Percentiles rank a stretch among this genome's conserved stretches.
These are phyloP conservation scores for Mycothermus thermophilus DNA, from an alignment of 495 filamentous ascomycete species.

Conservation along the genomic window DNA sequence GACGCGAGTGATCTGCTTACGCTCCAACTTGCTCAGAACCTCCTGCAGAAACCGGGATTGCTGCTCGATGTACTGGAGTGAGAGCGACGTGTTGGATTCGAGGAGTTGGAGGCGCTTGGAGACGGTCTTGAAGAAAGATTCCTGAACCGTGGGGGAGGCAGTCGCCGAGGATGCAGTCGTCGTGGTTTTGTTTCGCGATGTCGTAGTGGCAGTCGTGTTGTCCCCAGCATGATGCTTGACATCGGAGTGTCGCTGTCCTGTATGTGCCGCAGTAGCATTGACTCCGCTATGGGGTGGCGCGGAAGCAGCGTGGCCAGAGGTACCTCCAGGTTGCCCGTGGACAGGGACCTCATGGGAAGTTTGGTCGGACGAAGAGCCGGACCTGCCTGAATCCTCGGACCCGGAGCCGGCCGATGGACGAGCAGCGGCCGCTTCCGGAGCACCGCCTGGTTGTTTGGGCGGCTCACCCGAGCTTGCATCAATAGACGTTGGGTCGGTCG, in stretches of 20 bases:
- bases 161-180: slow-evolving; percentile 37
- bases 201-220: slow-evolving; percentile 8
- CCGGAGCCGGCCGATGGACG: slow-evolving; percentile 3
- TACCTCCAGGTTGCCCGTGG: not conserved
- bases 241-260: slow-evolving; percentile 3
- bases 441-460: not conserved
- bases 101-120: slow-evolving; percentile 82
- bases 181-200: slow-evolving; percentile 30
- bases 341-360: slow-evolving; percentile 1
- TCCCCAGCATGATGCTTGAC: too few relatives aligned
- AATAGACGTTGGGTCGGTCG: slow-evolving; percentile 14
- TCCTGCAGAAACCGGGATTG: slow-evolving; percentile 86
- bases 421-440: slow-evolving; percentile 2
- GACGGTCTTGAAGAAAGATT: slow-evolving; percentile 94
- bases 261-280: slow-evolving; percentile 3
- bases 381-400: slow-evolving; percentile 1
- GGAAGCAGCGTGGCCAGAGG: too few relatives aligned
- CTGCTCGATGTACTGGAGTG: slow-evolving; percentile 90
- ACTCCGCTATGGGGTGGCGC: too few relatives aligned
- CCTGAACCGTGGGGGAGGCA: slow-evolving; percentile 73
- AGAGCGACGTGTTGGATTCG: slow-evolving; percentile 84
- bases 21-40: slow-evolving; percentile 81
- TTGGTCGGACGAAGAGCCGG: slow-evolving; percentile 2
- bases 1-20: slow-evolving; percentile 72
- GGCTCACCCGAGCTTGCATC: slow-evolving; percentile 3